Evolutionary conservation across 352 stramenopile genomes (phyloP).

Genomic region (Globisporangium uncinulatum): DNA sequence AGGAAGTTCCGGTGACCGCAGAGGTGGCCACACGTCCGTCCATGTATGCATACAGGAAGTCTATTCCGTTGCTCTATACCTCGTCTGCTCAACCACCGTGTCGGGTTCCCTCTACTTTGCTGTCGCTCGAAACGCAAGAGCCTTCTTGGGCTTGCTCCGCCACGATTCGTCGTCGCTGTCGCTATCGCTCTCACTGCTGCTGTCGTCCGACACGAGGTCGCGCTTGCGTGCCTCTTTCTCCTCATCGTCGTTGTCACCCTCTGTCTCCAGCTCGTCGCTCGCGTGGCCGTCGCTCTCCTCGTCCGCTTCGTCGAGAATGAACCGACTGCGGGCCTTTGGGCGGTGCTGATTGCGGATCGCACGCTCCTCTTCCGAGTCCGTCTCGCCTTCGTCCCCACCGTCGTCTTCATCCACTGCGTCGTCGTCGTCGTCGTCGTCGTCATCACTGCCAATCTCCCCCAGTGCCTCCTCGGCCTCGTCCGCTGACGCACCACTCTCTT

Average conservation of each 20-base stretch:
- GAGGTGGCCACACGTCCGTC: not conserved
- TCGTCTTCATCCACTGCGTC: constrained; percentile 29
- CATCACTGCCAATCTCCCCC: constrained; percentile 19
- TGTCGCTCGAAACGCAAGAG: not conserved
- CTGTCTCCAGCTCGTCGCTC: constrained; percentile 22
- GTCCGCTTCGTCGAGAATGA: constrained; percentile 78
- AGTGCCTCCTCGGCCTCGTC: constrained; percentile 21
- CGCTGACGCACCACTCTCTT: constrained; percentile 38
- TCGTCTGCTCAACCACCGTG: too few species aligned
- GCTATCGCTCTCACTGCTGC: constrained; percentile 9
- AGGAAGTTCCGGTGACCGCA: constrained; percentile 56
- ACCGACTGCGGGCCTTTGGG: constrained; percentile 33
- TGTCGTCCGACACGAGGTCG: constrained; percentile 3
- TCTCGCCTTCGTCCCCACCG: constrained; percentile 51
- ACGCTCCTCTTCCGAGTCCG: constrained; percentile 61
- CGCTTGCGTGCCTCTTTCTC: constrained; percentile 13
- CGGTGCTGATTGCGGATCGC: constrained; percentile 18
- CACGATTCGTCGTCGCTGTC: constrained; percentile 14
- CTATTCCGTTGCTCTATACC: not conserved
- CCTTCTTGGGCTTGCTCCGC: constrained; percentile 15
- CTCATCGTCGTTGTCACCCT: constrained; percentile 30
- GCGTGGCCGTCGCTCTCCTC: constrained; percentile 55
- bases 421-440: constrained; percentile 23
- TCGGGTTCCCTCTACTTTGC: not conserved
- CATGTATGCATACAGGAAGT: constrained; percentile 1